phyloP scores from a whole-genome alignment of 1,284 basidiomycete species.

The Tilletiaria anomala region DNA sequence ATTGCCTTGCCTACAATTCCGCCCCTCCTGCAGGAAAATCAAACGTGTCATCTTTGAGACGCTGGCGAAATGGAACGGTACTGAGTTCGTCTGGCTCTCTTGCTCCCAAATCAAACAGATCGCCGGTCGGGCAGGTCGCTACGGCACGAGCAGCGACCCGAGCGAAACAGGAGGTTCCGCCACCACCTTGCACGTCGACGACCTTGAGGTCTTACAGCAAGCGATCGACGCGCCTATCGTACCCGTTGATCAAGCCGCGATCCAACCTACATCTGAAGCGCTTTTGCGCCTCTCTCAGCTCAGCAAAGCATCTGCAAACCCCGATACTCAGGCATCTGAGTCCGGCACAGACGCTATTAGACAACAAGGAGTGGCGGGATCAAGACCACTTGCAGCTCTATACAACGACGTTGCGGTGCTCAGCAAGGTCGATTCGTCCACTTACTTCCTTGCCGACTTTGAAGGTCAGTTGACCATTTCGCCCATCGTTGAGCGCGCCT shows the following conservation, averaged over 20 bases:
- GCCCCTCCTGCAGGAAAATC: slow-evolving; percentile 55
- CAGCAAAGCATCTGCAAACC: not conserved
- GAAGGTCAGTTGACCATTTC: not conserved
- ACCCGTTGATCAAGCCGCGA: slow-evolving; percentile 42
- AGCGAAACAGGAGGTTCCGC: slow-evolving; percentile 25
- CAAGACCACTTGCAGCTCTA: too few species aligned
- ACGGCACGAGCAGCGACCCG: slow-evolving; percentile 52
- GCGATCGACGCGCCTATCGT: slow-evolving; percentile 44
- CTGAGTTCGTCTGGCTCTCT: slow-evolving; percentile 48
- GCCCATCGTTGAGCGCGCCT: not conserved
- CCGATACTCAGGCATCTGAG: not conserved
- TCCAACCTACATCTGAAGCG: slow-evolving; percentile 15
- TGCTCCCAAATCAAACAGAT: slow-evolving; percentile 86
- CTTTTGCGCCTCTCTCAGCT: not conserved
- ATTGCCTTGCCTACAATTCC: not conserved
- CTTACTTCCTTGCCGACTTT: too few species aligned
- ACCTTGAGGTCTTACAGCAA: slow-evolving; percentile 52
- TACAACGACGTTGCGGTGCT: too few species aligned
- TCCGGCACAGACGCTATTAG: too few species aligned
- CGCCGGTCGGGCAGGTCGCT: slow-evolving; percentile 85
- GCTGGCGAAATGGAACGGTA: slow-evolving; percentile 61
- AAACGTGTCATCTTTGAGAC: slow-evolving; percentile 70
- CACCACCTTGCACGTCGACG: slow-evolving; percentile 55
- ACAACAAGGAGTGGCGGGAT: too few species aligned
- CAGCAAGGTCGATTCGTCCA: too few species aligned